Evolutionary conservation across 2,329 filamentous ascomycete genomes (phyloP).

Genomic region (Colletotrichum lindemuthianum): DNA sequence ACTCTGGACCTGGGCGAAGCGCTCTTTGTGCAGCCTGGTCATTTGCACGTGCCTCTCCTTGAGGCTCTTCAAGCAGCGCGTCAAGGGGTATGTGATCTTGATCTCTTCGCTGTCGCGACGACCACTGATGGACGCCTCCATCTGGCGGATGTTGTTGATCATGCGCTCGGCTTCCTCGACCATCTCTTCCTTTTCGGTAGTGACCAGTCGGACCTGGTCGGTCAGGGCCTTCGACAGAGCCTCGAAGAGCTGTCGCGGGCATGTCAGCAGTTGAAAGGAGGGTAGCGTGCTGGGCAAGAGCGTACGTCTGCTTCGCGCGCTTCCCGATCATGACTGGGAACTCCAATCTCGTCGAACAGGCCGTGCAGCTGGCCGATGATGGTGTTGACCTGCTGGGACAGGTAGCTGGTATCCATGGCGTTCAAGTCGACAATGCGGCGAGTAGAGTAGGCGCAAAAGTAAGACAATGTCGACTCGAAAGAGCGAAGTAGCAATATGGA

Average conservation of each 20-base stretch:
- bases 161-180: constrained; percentile 89
- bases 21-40: constrained; percentile 84
- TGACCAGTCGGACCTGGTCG: constrained; percentile 86
- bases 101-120: constrained; percentile 74
- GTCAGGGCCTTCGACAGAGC: constrained; percentile 92
- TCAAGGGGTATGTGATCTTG: constrained; percentile 84
- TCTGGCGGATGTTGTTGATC: constrained; percentile 88
- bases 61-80: constrained; percentile 79
- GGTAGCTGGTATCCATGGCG: constrained; percentile 87
- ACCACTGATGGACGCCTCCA: constrained; percentile 91
- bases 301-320: constrained; percentile 87
- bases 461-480: background rate
- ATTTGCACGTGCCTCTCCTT: constrained; percentile 89
- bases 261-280: constrained; percentile 9
- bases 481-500: background rate
- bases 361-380: constrained; percentile 94
- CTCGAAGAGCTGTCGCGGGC: constrained; percentile 77
- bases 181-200: constrained; percentile 88
- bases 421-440: constrained; percentile 3
- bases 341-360: constrained; percentile 96
- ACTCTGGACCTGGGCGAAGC: constrained; percentile 97
- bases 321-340: constrained; percentile 93
- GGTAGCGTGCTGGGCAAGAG: background rate
- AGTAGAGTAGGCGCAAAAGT: background rate
- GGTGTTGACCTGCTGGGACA: constrained; percentile 93